phyloP scores from a whole-genome alignment of 768 basidiomycete genomes.

The Leccinum imitatum region DNA sequence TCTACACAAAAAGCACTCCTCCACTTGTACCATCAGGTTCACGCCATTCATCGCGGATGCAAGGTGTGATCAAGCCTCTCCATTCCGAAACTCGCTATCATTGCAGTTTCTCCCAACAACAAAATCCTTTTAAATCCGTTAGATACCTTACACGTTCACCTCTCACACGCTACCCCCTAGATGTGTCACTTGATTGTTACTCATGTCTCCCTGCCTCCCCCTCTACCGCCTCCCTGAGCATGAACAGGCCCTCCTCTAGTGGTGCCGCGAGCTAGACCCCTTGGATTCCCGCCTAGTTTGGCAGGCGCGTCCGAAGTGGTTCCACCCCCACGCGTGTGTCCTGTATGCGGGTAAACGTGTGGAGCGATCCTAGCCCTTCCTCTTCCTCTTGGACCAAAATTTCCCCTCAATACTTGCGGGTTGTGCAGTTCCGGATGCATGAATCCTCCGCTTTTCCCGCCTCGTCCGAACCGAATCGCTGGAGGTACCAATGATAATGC shows the following conservation, averaged over 20 bases:
- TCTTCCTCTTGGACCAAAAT: slow-evolving; percentile 33
- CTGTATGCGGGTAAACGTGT: slow-evolving; percentile 16
- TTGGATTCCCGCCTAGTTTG: slow-evolving; percentile 6
- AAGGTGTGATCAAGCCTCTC: neutral
- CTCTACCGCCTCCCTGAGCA: slow-evolving; percentile 7
- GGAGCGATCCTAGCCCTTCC: slow-evolving; percentile 31
- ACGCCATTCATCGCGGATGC: neutral
- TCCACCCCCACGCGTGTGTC: slow-evolving; percentile 12
- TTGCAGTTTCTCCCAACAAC: neutral
- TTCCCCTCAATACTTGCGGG: slow-evolving; percentile 29
- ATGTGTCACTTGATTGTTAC: neutral
- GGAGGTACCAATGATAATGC: slow-evolving; percentile 63
- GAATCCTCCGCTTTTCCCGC: slow-evolving; percentile 58
- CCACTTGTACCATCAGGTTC: too few species aligned
- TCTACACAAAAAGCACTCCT: neutral
- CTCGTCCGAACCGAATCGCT: slow-evolving; percentile 72
- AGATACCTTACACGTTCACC: neutral
- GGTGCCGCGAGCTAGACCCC: slow-evolving; percentile 17
- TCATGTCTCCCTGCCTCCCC: slow-evolving; percentile 17
- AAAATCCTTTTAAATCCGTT: neutral
- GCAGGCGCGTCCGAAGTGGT: neutral
- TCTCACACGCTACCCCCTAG: neutral
- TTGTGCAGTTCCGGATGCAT: slow-evolving; percentile 35
- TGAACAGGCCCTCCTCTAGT: slow-evolving; percentile 11
- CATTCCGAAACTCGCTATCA: too few species aligned